A percentile compares a stretch with the other conserved stretches of the same genome.
Conservation (phyloP, 2,329 filamentous ascomycete species). For the Didymella sp. region DNA sequence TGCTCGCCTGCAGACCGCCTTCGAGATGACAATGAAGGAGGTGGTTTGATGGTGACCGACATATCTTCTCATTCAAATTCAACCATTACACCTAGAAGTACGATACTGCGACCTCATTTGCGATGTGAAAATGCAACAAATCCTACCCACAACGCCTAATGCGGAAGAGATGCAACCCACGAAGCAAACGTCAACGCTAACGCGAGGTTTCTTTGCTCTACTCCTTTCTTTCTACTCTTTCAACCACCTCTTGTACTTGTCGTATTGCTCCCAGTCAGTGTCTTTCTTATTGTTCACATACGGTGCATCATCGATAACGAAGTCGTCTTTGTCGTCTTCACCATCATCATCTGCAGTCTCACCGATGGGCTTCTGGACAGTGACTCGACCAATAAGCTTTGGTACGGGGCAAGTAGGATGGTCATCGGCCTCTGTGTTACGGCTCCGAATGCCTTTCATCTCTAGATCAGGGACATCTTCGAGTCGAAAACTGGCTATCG, state of each 20-base stretch:
- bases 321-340: not conserved
- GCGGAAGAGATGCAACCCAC: no score
- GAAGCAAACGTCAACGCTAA: no score
- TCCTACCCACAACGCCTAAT: not conserved
- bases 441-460: not conserved
- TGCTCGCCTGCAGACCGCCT: conserved; percentile 83
- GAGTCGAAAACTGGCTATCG: not conserved
- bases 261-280: conserved; percentile 1
- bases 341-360: no score
- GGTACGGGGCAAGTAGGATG: not conserved
- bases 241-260: not conserved
- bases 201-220: not conserved
- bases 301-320: not conserved
- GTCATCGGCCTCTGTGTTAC: not conserved
- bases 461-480: not conserved
- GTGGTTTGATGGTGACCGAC: conserved; percentile 88
- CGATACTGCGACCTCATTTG: no score
- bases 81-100: no score
- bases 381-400: not conserved
- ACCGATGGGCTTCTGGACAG: not conserved
- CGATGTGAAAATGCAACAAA: no score
- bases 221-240: not conserved
- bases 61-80: conserved; percentile 48
- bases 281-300: not conserved
- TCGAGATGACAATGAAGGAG: conserved; percentile 68